Evolutionary conservation across 148 eudicot species (phyloP).

Genomic region (Rhododendron ovatum): DNA sequence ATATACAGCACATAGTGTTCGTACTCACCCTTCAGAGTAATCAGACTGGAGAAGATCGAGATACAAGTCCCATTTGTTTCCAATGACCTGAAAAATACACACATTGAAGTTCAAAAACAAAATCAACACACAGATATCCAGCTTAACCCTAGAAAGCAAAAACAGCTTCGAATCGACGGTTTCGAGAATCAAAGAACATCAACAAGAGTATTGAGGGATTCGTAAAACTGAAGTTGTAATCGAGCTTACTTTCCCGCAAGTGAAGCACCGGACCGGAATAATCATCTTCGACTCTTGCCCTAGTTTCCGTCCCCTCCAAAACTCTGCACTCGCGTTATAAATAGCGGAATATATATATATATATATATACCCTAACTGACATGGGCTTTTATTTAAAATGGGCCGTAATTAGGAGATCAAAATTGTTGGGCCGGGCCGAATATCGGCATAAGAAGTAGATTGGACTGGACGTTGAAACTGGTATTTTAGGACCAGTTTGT

Average conservation of each 20-base stretch:
- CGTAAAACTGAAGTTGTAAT: background rate
- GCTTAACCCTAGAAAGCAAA: background rate
- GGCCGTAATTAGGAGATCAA: background rate
- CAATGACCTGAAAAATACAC: conserved; percentile 59
- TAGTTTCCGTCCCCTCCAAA: background rate
- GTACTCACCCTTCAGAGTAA: conserved; percentile 74
- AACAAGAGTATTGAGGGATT: background rate
- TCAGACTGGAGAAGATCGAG: conserved; percentile 95
- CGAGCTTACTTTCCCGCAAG: conserved; percentile 40
- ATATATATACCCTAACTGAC: background rate
- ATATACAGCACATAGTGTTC: background rate
- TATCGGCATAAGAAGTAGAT: too few relatives aligned
- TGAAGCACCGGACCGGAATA: conserved; percentile 64
- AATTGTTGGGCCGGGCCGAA: background rate
- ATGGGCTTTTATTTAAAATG: background rate
- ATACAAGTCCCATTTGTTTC: conserved; percentile 92
- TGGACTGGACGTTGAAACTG: too few relatives aligned
- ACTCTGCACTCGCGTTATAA: too few relatives aligned
- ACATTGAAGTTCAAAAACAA: background rate
- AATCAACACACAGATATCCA: background rate
- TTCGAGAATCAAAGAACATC: background rate
- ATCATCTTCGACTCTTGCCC: conserved; percentile 18
- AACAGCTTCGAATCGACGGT: too few relatives aligned
- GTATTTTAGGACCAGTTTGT: too few relatives aligned
- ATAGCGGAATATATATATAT: background rate